Evolutionary conservation across 495 filamentous ascomycete genomes (phyloP).

Genomic region (Tetracladium setigerum): DNA sequence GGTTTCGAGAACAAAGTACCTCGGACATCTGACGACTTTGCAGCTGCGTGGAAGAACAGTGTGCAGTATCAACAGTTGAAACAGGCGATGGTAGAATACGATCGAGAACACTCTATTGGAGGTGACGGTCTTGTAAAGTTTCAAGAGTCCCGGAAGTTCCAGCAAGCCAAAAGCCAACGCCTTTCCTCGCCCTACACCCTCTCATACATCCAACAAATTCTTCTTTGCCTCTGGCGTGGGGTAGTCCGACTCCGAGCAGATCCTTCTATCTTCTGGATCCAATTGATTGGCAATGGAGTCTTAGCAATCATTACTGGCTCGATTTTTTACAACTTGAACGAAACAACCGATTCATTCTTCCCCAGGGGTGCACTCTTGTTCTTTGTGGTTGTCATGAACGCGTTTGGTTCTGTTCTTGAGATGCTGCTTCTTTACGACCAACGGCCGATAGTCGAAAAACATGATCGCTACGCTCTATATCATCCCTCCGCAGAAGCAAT

Average conservation of each 20-base stretch:
- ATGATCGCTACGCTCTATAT: conserved; percentile 81
- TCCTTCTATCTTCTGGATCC: conserved; percentile 56
- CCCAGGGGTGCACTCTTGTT: conserved; percentile 69
- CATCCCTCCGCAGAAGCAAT: conserved; percentile 70
- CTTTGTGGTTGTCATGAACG: conserved; percentile 79
- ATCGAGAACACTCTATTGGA: conserved; percentile 45
- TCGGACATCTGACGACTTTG: conserved; percentile 69
- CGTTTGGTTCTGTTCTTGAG: conserved; percentile 73
- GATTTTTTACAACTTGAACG: conserved; percentile 21
- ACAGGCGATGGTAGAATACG: too few species aligned
- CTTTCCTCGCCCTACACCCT: conserved; percentile 65
- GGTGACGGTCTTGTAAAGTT: conserved; percentile 58
- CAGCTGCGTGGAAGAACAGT: not conserved
- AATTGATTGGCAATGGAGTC: conserved; percentile 61
- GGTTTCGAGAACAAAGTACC: conserved; percentile 60
- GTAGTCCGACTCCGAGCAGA: conserved; percentile 63
- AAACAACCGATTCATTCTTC: conserved; percentile 63
- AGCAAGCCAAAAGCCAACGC: conserved; percentile 52
- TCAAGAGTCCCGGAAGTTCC: conserved; percentile 51
- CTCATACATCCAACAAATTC: conserved; percentile 59
- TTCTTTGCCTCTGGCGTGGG: conserved; percentile 65
- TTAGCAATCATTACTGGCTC: conserved; percentile 70
- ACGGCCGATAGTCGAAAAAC: conserved; percentile 85
- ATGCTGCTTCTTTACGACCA: conserved; percentile 77
- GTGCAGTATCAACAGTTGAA: too few species aligned